phyloP scores from a whole-genome alignment of 192 early-diverging fungal genomes.

The Chytriomyces sp. region DNA sequence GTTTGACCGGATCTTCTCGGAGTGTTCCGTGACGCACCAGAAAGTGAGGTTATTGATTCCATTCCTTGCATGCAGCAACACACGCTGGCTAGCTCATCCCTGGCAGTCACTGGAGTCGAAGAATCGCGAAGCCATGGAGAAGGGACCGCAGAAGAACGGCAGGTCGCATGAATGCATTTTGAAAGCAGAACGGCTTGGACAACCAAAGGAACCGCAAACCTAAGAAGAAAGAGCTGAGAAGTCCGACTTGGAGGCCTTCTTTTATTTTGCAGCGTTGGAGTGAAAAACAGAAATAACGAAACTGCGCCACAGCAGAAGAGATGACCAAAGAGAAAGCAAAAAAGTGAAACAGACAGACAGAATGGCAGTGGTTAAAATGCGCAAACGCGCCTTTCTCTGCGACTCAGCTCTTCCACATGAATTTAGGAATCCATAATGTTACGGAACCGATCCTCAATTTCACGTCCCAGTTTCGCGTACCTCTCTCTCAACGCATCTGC shows the following conservation, averaged over 20 bases:
- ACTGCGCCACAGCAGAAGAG: neutral
- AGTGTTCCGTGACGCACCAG: slow-evolving; percentile 10
- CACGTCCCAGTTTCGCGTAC: slow-evolving; percentile 89
- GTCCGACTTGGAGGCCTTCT: too few relatives aligned
- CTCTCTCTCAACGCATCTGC: slow-evolving; percentile 83
- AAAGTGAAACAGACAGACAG: too few relatives aligned
- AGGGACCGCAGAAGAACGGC: too few relatives aligned
- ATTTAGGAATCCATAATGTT: slow-evolving; percentile 29
- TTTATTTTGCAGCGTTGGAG: neutral
- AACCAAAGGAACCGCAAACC: neutral
- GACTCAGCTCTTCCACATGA: neutral
- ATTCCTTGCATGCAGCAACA: neutral
- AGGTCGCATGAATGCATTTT: neutral
- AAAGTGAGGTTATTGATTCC: neutral
- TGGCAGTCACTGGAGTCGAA: slow-evolving; percentile 6
- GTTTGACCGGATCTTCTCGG: slow-evolving; percentile 16
- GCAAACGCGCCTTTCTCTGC: neutral
- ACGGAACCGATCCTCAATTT: slow-evolving; percentile 64
- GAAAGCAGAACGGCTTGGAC: neutral
- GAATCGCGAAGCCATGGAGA: neutral
- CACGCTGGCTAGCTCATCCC: neutral
- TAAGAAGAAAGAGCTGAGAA: neutral
- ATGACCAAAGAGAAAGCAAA: too few relatives aligned
- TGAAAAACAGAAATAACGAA: too few relatives aligned
- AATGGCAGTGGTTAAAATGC: too few relatives aligned